Percentiles rank a stretch among this genome's conserved stretches.
These are phyloP conservation scores for Ceratocystiopsis brevicomis DNA, from an alignment of 2,329 filamentous ascomycete genomes.

Conservation along the genomic window DNA sequence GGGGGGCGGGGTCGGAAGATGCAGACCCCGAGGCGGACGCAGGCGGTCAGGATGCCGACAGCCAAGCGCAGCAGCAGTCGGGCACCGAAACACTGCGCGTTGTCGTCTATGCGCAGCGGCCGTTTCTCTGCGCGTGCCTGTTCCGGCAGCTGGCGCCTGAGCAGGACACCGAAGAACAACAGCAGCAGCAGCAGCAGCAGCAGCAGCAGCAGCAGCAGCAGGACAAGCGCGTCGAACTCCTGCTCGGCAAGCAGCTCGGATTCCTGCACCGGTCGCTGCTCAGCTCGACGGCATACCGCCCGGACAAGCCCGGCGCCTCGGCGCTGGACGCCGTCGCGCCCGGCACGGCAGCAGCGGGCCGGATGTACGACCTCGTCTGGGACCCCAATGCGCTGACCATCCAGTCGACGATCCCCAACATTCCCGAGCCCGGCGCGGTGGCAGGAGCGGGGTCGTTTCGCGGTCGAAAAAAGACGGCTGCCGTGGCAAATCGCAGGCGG, in stretches of 20 bases:
- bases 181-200: too few species aligned
- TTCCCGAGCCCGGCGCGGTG: constrained; percentile 28
- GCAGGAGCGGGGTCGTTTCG: neutral
- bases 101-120: constrained; percentile 52
- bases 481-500: neutral
- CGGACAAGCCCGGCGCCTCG: constrained; percentile 25
- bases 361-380: constrained; percentile 45
- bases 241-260: constrained; percentile 26
- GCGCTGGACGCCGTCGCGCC: constrained; percentile 1
- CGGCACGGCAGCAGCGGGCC: constrained; percentile 12
- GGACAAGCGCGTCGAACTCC: neutral
- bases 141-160: constrained; percentile 23
- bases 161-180: too few species aligned
- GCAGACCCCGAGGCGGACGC: constrained; percentile 12
- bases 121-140: constrained; percentile 62
- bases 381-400: constrained; percentile 36
- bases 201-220: too few species aligned
- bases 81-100: constrained; percentile 42
- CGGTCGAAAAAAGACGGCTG: neutral
- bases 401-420: constrained; percentile 47
- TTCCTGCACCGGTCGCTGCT: constrained; percentile 38
- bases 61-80: constrained; percentile 5
- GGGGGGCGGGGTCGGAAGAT: constrained; percentile 8
- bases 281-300: constrained; percentile 36
- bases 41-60: constrained; percentile 12